phyloP scores from a whole-genome alignment of 108 stramenopile species.

The Fragilariopsis cylindrus region DNA sequence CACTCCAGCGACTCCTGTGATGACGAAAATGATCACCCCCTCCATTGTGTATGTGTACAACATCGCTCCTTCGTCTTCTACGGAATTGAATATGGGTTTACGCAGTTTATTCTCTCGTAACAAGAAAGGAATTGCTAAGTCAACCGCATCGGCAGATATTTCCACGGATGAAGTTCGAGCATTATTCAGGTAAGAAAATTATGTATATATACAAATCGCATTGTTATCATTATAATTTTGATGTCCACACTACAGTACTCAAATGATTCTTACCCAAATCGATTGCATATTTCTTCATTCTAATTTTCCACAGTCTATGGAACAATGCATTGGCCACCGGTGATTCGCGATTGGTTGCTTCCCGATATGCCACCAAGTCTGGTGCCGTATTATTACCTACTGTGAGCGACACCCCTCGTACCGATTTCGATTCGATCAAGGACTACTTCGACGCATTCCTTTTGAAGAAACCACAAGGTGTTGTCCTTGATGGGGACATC shows the following conservation, averaged over 20 bases:
- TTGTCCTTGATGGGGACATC: slow-evolving; percentile 56
- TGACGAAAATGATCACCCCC: slow-evolving; percentile 5
- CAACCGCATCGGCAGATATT: slow-evolving; percentile 14
- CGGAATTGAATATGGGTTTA: slow-evolving; percentile 16
- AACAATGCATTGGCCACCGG: slow-evolving; percentile 67
- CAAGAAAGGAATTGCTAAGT: background rate
- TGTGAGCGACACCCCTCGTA: slow-evolving; percentile 56
- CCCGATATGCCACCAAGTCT: slow-evolving; percentile 51
- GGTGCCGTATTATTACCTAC: slow-evolving; percentile 59
- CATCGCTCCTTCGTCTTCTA: slow-evolving; percentile 10
- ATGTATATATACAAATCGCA: too few species aligned
- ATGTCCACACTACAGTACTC: background rate
- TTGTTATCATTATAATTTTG: too few species aligned
- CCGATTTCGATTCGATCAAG: slow-evolving; percentile 56
- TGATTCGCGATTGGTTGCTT: slow-evolving; percentile 54
- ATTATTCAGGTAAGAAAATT: slow-evolving; percentile 34
- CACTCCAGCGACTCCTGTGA: slow-evolving; percentile 3
- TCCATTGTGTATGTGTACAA: slow-evolving; percentile 5
- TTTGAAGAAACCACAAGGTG: slow-evolving; percentile 54
- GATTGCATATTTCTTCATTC: background rate
- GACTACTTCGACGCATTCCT: slow-evolving; percentile 71
- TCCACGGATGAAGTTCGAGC: slow-evolving; percentile 56
- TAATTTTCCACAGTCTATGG: slow-evolving; percentile 36
- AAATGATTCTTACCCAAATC: background rate
- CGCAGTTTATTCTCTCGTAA: slow-evolving; percentile 13